These are phyloP conservation scores for Physcia stellaris DNA, from an alignment of 495 filamentous ascomycete species.

Conservation along the genomic window DNA sequence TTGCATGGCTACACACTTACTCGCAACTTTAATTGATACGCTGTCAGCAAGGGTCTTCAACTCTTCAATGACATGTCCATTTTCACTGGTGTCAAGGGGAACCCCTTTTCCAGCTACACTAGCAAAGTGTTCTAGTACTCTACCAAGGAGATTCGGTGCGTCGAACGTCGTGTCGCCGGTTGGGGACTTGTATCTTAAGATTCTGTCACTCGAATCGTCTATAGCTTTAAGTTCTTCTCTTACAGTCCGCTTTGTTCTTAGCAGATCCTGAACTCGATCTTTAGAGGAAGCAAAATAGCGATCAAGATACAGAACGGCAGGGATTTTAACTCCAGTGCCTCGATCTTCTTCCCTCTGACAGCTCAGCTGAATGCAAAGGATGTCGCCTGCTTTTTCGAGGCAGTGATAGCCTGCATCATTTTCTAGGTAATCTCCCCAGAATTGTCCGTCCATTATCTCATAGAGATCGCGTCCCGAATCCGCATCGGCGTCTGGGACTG, in stretches of 20 bases:
- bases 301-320: constrained; percentile 61
- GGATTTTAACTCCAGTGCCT: constrained; percentile 48
- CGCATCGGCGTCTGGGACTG: constrained; percentile 25
- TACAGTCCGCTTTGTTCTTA: constrained; percentile 24
- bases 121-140: too few relatives aligned
- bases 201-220: constrained; percentile 20
- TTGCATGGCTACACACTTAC: constrained; percentile 17
- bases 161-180: not conserved
- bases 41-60: constrained; percentile 26
- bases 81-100: not conserved
- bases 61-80: constrained; percentile 15
- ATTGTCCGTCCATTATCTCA: constrained; percentile 51
- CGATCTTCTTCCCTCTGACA: constrained; percentile 29
- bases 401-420: constrained; percentile 38
- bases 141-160: too few relatives aligned
- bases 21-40: constrained; percentile 36
- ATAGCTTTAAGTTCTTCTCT: constrained; percentile 28
- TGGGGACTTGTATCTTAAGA: constrained; percentile 2
- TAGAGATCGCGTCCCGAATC: constrained; percentile 48
- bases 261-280: constrained; percentile 38
- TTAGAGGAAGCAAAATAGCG: constrained; percentile 53
- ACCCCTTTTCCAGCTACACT: not conserved
- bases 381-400: constrained; percentile 46
- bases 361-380: constrained; percentile 49
- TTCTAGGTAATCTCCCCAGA: constrained; percentile 44